Evolutionary conservation across 129 eudicot genomes (phyloP), one percentile per base, ranked within the genome.

Genomic region (Heracleum sosnowskyi): DNA sequence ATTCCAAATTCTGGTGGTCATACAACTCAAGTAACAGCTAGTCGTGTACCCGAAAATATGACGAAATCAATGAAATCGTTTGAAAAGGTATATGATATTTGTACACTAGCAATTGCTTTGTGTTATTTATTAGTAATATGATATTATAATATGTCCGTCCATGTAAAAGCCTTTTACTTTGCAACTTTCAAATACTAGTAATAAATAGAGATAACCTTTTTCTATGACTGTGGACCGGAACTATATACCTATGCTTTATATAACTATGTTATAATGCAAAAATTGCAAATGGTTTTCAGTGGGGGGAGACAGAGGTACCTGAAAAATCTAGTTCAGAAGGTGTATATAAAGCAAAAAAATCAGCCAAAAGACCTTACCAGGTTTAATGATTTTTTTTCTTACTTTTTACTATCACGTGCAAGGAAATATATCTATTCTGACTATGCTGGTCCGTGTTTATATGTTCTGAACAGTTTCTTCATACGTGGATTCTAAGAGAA

Each of bases 401-500:
- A 62, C 22, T 22, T 20, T 34, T 53, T 3, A 42, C 20, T 76
- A 26, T 29, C 18, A n/a, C 72, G 12, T 57, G 33, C 11, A 37
- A 7, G 46, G 75, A 39, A 70, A 57, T 18, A 11, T 17, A 17
- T 29, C 28, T 12, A 5, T 37, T 35, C 71, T 31, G 0, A 76
- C 36, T 34, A 22, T 12, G 35, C 3, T 72, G 15, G 10, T 40
- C 45, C 78, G 44, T 45, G 39, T 76, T 4, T 33, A 47, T 53
- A 74, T 47, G 7, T 20, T 62, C 68, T n/a, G 1, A 62, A 37
- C 90, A 91, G 97, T 87, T 91, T 84, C 82, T 91, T 5, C 89
- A 91, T 85, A 53, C 82, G 9, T 91, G 93, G 90, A 74, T 89
- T 57, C 77, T 91, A 15, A 84, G 97, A 80, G 90, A 91, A 51